A percentile compares a stretch with the other conserved stretches of the same genome.
Evolutionary conservation across 345 rosid species (phyloP).

Genomic region (Ceriops zippeliana): DNA sequence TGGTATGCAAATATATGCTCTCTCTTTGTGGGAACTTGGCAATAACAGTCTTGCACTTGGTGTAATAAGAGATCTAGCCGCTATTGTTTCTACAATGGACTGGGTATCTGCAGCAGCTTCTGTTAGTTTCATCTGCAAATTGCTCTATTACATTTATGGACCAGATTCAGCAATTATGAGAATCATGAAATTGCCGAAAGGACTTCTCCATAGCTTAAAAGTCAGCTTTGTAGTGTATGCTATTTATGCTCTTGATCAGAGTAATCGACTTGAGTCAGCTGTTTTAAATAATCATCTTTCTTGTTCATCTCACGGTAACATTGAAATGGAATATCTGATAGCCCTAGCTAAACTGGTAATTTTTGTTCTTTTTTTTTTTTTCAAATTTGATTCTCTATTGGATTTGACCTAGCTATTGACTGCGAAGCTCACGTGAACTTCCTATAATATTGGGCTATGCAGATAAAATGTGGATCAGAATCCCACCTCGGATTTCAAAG

Average conservation of each 20-base stretch:
- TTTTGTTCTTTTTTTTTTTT: slow-evolving; percentile 10
- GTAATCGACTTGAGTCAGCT: slow-evolving; percentile 53
- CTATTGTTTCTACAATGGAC: slow-evolving; percentile 55
- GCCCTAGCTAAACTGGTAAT: slow-evolving; percentile 74
- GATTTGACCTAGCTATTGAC: background rate
- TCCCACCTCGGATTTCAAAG: slow-evolving; percentile 56
- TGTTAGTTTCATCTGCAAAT: slow-evolving; percentile 77
- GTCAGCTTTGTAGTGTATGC: slow-evolving; percentile 67
- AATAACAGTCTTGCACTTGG: slow-evolving; percentile 60
- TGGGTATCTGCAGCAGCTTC: slow-evolving; percentile 47
- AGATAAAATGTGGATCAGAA: slow-evolving; percentile 68
- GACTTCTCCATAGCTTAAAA: slow-evolving; percentile 58
- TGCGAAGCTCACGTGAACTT: slow-evolving; percentile 6
- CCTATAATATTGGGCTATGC: slow-evolving; percentile 26
- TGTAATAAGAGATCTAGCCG: slow-evolving; percentile 55
- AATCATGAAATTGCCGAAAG: slow-evolving; percentile 76
- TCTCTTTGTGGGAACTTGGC: slow-evolving; percentile 81
- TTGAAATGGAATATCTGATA: slow-evolving; percentile 68
- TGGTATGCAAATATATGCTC: slow-evolving; percentile 77
- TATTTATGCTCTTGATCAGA: slow-evolving; percentile 70
- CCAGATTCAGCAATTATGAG: slow-evolving; percentile 57
- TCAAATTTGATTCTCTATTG: background rate
- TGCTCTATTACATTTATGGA: slow-evolving; percentile 74
- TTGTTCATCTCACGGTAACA: slow-evolving; percentile 52
- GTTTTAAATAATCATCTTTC: slow-evolving; percentile 52